Percentiles rank a stretch among this genome's conserved stretches.
Conservation (phyloP, 768 basidiomycete species). For the Termitomyces sp. region DNA sequence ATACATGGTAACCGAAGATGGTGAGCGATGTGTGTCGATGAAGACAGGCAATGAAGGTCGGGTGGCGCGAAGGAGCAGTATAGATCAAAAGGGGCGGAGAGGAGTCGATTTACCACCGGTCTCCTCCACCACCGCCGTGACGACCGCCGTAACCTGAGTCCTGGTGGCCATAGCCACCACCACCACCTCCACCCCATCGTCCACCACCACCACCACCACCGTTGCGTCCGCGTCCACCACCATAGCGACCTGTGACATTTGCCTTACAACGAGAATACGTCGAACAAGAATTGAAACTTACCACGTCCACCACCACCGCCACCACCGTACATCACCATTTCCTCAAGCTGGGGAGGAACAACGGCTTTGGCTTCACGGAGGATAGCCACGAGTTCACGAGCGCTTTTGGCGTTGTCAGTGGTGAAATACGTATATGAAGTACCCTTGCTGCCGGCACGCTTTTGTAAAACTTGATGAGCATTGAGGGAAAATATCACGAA, state of each 20-base stretch:
- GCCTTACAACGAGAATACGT: slow-evolving; percentile 8
- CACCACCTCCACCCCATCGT: slow-evolving; percentile 39
- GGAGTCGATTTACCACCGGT: slow-evolving; percentile 21
- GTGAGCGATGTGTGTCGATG: neutral
- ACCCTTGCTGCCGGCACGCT: slow-evolving; percentile 92
- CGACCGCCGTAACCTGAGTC: slow-evolving; percentile 41
- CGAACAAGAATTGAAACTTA: slow-evolving; percentile 23
- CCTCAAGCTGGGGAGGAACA: slow-evolving; percentile 85
- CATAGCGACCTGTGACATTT: slow-evolving; percentile 50
- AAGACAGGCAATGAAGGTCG: neutral
- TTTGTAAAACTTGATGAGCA: slow-evolving; percentile 7
- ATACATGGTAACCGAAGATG: slow-evolving; percentile 1
- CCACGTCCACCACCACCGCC: slow-evolving; percentile 65
- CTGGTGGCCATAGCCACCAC: slow-evolving; percentile 38
- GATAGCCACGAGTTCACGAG: slow-evolving; percentile 86
- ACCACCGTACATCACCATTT: slow-evolving; percentile 80
- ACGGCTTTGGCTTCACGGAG: slow-evolving; percentile 82
- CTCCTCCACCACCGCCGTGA: slow-evolving; percentile 27
- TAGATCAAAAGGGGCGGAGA: neutral
- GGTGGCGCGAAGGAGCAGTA: neutral
- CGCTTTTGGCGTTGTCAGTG: slow-evolving; percentile 91
- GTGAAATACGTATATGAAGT: slow-evolving; percentile 96
- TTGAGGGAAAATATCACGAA: neutral
- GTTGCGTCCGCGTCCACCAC: slow-evolving; percentile 40
- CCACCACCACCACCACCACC: slow-evolving; percentile 34